phyloP scores from a whole-genome alignment of 805 yeast species.

The Ascoidea rubescens region DNA sequence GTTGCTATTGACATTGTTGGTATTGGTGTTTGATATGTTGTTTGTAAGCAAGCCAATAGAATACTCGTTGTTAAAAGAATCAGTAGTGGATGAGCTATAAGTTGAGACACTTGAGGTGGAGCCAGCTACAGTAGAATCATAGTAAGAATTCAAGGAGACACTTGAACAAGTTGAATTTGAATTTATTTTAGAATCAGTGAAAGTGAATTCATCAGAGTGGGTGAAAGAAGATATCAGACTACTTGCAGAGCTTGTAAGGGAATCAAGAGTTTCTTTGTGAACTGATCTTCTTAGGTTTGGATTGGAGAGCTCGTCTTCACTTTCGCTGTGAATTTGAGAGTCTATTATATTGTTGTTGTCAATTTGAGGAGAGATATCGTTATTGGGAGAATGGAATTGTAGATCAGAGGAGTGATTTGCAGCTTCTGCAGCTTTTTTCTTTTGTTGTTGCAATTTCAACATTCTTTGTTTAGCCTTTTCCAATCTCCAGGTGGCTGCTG shows the following conservation, averaged over 20 bases:
- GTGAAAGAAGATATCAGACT: neutral
- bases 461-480: conserved; percentile 9
- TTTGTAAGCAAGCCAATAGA: neutral
- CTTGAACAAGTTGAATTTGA: neutral
- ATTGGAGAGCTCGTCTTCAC: neutral
- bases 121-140: neutral
- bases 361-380: neutral
- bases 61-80: neutral
- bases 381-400: neutral
- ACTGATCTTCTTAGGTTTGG: neutral
- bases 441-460: conserved; percentile 4
- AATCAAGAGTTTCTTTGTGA: neutral
- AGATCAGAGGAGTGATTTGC: neutral
- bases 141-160: neutral
- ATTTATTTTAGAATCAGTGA: neutral
- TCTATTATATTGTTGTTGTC: too few species aligned
- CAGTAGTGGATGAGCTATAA: neutral
- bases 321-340: neutral
- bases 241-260: neutral
- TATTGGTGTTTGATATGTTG: neutral
- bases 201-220: neutral
- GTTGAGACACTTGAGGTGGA: neutral
- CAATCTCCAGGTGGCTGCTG: conserved; percentile 10
- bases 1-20: too few species aligned
- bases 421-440: neutral